Base-by-base conservation (phyloP, 305 asterid species). In the Plantago lanceolata region DNA sequence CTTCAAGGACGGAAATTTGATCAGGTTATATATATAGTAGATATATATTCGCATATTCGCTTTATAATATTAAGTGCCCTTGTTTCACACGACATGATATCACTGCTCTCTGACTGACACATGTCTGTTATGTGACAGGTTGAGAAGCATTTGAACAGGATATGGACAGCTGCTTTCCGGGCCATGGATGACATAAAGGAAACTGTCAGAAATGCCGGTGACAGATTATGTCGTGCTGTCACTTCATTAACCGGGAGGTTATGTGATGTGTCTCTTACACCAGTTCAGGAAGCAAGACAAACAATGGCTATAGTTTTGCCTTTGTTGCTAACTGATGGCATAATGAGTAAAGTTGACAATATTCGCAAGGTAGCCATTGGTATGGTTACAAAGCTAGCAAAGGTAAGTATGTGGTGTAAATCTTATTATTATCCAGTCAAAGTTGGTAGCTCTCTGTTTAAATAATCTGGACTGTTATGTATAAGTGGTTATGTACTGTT, bases 101-200 rank as follows among this genome's bases (percentile, higher is more conserved):
- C 43, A 66, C 49, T 48, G 56, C 37, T 40, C 67, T 35, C 70
- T 66, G 17, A 64, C 58, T 40, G 52, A 61, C 28, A 49, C 68
- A 55, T 76, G 47, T 44, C 59, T 68, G 60, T 43, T 59, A 53
- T 64, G 45, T 20, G 37, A 21, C 75, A 93, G 99, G 96, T 93
- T 74, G 93, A 80, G 77, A 89, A 90, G 80, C 88, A 93, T 80
- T 81, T 93, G 64, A 83, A 68, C 59, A 90, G 77, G 75, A 76
- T 93, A 72, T 93, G 99, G 99, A 84, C 71, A 55, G 92, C 89
- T 81, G 89, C 96, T 76, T 93, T 85, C 69, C 93, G 99, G 57
- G 94, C 97, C 61, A 90, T 90, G 96, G 99, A 89, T 79, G 99
- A 93, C 72, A 87, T 93, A 79, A 93, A 93, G 75, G 99, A 93